Evolutionary conservation across 2,329 filamentous ascomycete genomes (phyloP).

Genomic region (Fusarium sambucinum): DNA sequence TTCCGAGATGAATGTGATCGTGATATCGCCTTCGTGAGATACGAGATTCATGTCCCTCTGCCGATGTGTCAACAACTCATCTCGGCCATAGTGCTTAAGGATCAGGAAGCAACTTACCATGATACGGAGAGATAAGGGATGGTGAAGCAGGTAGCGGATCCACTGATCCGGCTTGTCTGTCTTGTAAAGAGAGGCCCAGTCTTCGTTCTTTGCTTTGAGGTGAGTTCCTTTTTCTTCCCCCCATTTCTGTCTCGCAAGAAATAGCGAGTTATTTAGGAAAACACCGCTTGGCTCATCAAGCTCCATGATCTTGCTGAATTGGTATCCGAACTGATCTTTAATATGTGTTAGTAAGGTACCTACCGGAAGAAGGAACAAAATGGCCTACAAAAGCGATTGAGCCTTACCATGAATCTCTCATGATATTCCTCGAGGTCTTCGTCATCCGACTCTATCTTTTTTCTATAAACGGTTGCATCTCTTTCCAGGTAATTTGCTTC

Average conservation of each 20-base stretch:
- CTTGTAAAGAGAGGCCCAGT: constrained; percentile 11
- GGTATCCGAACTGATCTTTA: constrained; percentile 15
- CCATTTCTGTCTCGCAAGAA: constrained; percentile 1
- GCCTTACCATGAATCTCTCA: constrained; percentile 8
- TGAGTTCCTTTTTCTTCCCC: constrained; percentile 13
- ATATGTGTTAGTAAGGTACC: not conserved
- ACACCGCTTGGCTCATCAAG: constrained; percentile 9
- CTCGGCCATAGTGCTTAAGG: not conserved
- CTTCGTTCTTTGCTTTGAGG: constrained; percentile 7
- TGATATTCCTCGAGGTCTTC: constrained; percentile 10
- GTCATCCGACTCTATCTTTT: constrained; percentile 15
- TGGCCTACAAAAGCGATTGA: constrained; percentile 19
- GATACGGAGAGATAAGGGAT: not conserved
- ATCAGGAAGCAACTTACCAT: constrained; percentile 3
- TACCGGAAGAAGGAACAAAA: not conserved
- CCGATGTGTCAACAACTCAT: not conserved
- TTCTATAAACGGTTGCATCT: constrained; percentile 1
- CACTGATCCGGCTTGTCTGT: constrained; percentile 13
- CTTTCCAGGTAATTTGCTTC: constrained; percentile 18
- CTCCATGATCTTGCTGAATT: constrained; percentile 13
- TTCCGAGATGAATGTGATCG: not conserved
- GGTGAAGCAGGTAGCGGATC: not conserved
- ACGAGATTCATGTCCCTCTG: constrained; percentile 1
- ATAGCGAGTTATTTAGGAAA: not conserved
- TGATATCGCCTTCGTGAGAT: not conserved